Base-by-base conservation (phyloP, 768 basidiomycete species). In the Trichaptum fuscoviolaceum region DNA sequence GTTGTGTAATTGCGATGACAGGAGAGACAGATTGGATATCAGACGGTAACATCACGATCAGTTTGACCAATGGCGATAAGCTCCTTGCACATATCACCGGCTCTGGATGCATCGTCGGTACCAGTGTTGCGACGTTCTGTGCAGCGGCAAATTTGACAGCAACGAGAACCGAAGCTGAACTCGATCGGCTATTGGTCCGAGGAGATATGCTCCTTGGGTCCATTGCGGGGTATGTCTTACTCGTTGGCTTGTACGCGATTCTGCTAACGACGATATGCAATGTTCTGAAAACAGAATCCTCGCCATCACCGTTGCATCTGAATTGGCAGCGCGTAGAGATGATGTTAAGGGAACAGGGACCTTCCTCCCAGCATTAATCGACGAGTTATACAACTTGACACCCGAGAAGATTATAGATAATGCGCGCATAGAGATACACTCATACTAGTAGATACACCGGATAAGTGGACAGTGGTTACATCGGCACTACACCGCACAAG, bases 31-130 rank as follows among this genome's bases (percentile, higher is more conserved):
- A 98, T 73, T 96, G 90, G 75, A 81, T 97, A 61, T 93, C 93
- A 0, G 93, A 97, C 71, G 96, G 95, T 7, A 72, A 75, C 12
- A 81, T 75, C 5, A 88, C 93, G 6, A 81, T 92, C n/a, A 81
- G 83, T 58, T 77, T 93, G 7, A 77, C 80, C 3, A 97, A 97
- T 71, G 96, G 96, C 0, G 81, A 91, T 71, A 76, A 79, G 18
- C 77, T 90, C 26, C 84, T 97, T 8, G 89, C 87, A 0, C 80
- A 84, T 64, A 94, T 98, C 65, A 97, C 96, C 0, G 96, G 95
- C 0, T 92, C 92, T 26, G 95, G 95, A 4, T 98, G 95, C 72
- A 87, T 96, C 75, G 79, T 87, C 25, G 91, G 91, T 27, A 90
- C 91, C 10, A 81, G 84, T 34, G 84, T 96, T 62, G 91, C 93